Evolutionary conservation across 75 land plant genomes (phyloP).

Genomic region (Pinus taeda): DNA sequence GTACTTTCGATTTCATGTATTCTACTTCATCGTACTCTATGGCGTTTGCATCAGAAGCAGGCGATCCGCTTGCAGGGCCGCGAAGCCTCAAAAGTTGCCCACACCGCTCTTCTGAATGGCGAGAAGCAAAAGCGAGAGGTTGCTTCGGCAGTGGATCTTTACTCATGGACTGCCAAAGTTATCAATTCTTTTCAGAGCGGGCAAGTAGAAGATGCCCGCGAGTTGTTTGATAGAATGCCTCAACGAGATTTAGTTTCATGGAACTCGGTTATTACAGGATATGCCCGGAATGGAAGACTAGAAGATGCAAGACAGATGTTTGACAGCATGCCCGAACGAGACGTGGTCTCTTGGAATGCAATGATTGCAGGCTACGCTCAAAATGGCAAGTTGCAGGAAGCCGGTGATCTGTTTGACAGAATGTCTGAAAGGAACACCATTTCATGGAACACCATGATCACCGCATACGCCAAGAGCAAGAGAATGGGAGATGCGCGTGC

Average conservation of each 20-base stretch:
- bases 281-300: conserved; percentile 3
- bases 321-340: conserved; percentile 6
- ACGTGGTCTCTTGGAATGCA: conserved; percentile 12
- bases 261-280: conserved; percentile 10
- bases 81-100: no score
- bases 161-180: conserved; percentile 1
- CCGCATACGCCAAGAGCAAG: neutral
- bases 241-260: neutral
- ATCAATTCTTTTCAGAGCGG: neutral
- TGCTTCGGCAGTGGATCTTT: neutral
- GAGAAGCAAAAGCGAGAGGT: no score
- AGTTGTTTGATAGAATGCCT: conserved; percentile 6
- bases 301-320: neutral
- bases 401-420: conserved; percentile 1
- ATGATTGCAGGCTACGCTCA: conserved; percentile 8
- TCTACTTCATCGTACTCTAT: no score
- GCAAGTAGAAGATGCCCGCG: neutral
- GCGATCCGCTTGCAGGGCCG: no score
- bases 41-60: no score
- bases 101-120: no score
- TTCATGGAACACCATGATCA: conserved; percentile 10
- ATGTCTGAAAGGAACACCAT: conserved; percentile 1
- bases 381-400: conserved; percentile 6
- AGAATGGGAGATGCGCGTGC: neutral
- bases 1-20: no score